Base-by-base conservation (phyloP, 1,139 yeast species). In the Pichia terricola region DNA sequence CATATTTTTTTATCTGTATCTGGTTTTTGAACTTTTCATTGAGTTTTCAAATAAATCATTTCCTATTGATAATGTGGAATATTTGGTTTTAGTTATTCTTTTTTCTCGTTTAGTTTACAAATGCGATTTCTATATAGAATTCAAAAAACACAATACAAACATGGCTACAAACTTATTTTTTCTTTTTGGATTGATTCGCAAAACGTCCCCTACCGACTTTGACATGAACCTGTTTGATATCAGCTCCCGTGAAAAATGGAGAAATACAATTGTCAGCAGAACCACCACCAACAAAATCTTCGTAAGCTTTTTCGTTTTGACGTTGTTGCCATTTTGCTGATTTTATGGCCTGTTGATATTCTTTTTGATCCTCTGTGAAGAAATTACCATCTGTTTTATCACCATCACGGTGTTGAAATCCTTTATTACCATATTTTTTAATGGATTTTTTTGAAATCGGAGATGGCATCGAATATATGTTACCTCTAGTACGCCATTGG, bases 401-500 rank as follows among this genome's bases (percentile, higher is more conserved):
- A 32, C 55, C 55, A 3, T 58, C 59, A 35, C 49, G 50, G 58
- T 83, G 91, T 53, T 79, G 85, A 60, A 66, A 77, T 3, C 94
- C 94, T 40, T 78, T 82, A 52, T 79, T 79, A 30, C 94, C 94
- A 56, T 73, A 73, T 53, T 70, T 70, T 62, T 73, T 79, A 45
- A 70, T 70, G 28, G 77, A 73, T 57, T 75, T 79, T 59, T 81
- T 82, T 45, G 86, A 78, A 47, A 77, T 66, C 34, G 94, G 94
- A 7, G 87, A 79, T 26, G 87, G 83, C 41, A 91, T 59, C 3
- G 94, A 75, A 65, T 74, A 91, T 47, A 75, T 73, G 56, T 86
- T 83, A 43, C 99, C 99, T 54, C 95, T 74, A 50, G 76, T 85
- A 55, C 81, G 81, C 98, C 98, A 94, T 64, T 86, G 91, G 70